Conservation (phyloP, 2,329 filamentous ascomycete genomes). For the Lomentospora prolificans region DNA sequence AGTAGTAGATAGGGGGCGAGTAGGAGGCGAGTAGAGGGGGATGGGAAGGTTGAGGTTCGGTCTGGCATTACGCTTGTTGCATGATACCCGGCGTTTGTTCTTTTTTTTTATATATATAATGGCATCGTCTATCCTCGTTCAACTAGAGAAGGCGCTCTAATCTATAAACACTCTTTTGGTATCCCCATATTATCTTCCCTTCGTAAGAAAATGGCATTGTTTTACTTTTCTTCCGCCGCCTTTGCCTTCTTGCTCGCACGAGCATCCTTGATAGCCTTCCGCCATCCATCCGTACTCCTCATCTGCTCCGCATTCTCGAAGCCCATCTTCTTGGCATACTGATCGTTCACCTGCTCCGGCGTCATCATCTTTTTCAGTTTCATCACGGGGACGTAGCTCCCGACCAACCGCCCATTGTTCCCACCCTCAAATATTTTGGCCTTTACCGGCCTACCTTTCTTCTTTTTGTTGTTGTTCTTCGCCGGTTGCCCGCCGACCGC, state of each 20-base stretch:
- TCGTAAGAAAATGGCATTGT: too few relatives aligned
- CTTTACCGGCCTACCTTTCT: constrained; percentile 13
- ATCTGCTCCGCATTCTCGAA: constrained; percentile 42
- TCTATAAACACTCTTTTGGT: too few relatives aligned
- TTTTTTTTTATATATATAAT: constrained; percentile 7
- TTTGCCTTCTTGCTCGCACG: constrained; percentile 16
- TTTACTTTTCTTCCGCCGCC: too few relatives aligned
- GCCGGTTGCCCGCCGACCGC: constrained; percentile 30
- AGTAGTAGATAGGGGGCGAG: background rate
- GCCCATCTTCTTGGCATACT: constrained; percentile 52
- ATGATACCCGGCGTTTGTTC: constrained; percentile 6
- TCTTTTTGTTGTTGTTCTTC: constrained; percentile 18
- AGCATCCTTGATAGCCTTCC: constrained; percentile 13
- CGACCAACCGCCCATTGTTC: constrained; percentile 37
- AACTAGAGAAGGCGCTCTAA: too few relatives aligned
- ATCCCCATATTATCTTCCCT: too few relatives aligned
- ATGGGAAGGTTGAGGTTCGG: too few relatives aligned
- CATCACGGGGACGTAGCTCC: constrained; percentile 44
- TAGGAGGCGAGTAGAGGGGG: too few relatives aligned
- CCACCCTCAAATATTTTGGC: constrained; percentile 43
- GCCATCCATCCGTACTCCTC: constrained; percentile 22
- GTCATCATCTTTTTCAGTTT: constrained; percentile 37
- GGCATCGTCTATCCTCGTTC: constrained; percentile 2
- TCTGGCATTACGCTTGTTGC: background rate
- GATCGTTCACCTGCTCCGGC: constrained; percentile 48